phyloP scores from a whole-genome alignment of 2,329 filamentous ascomycete genomes.

The Fusarium sp. region DNA sequence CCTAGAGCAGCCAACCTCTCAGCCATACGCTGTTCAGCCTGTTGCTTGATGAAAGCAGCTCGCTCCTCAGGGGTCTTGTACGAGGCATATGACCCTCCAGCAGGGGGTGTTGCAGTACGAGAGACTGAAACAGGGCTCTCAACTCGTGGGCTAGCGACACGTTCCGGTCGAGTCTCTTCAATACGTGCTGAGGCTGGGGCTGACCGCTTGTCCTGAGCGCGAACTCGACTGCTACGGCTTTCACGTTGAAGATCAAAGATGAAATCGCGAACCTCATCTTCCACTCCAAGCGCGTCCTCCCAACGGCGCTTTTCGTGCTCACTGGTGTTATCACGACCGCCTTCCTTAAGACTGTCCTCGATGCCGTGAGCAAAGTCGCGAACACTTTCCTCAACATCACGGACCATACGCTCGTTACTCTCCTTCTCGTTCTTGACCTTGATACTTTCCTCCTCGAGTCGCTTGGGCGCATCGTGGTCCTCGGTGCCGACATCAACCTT shows the following conservation, averaged over 20 bases:
- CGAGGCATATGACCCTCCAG: constrained; percentile 78
- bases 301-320: constrained; percentile 94
- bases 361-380: constrained; percentile 87
- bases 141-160: constrained; percentile 58
- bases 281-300: constrained; percentile 96
- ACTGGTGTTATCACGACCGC: constrained; percentile 77
- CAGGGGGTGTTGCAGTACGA: constrained; percentile 62
- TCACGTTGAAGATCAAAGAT: constrained; percentile 95
- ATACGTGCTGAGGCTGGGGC: constrained; percentile 57
- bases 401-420: constrained; percentile 95
- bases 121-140: constrained; percentile 68
- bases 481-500: constrained; percentile 78
- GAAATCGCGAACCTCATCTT: constrained; percentile 97
- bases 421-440: constrained; percentile 87
- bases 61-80: constrained; percentile 94
- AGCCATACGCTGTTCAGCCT: constrained; percentile 96
- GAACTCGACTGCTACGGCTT: constrained; percentile 80
- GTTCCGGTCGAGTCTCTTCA: constrained; percentile 59
- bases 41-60: constrained; percentile 95
- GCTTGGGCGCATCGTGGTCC: constrained; percentile 82
- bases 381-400: constrained; percentile 96
- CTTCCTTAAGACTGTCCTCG: constrained; percentile 89
- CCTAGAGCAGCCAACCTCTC: constrained; percentile 94
- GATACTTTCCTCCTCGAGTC: constrained; percentile 88
- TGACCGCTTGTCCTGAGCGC: constrained; percentile 67